A percentile compares a stretch with the other conserved stretches of the same genome.
Conservation (phyloP, 163 green algal species). For the Smithsoniella earleae region DNA sequence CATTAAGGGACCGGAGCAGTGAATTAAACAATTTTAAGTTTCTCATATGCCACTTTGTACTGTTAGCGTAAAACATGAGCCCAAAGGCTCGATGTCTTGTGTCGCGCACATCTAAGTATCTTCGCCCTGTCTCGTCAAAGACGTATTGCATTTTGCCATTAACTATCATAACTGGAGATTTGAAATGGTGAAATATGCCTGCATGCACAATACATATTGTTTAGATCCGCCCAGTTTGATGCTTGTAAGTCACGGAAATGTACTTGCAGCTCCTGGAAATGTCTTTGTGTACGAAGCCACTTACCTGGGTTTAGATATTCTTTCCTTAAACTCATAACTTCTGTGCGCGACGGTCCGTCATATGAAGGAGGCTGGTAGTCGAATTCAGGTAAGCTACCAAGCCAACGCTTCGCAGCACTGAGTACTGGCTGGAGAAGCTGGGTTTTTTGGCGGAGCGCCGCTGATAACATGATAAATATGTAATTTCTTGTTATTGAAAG, state of each 20-base stretch:
- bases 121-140: slow-evolving; percentile 81
- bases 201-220: not conserved
- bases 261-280: not conserved
- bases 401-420: no score
- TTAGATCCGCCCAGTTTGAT: not conserved
- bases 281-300: slow-evolving; percentile 24
- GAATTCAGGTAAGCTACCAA: no score
- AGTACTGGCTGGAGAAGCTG: no score
- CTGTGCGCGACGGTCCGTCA: slow-evolving; percentile 65
- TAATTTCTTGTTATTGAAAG: no score
- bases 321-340: slow-evolving; percentile 71
- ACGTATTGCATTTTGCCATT: slow-evolving; percentile 97
- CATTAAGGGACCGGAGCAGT: no score
- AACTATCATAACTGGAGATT: slow-evolving; percentile 88
- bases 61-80: no score
- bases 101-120: slow-evolving; percentile 91
- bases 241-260: not conserved
- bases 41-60: no score
- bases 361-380: slow-evolving; percentile 63
- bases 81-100: no score
- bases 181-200: slow-evolving; percentile 80
- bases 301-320: slow-evolving; percentile 71
- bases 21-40: no score
- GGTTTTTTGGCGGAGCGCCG: no score
- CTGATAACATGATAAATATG: no score